Evolutionary conservation across 805 yeast species (phyloP).

Genomic region (Myxozyma geophila): DNA sequence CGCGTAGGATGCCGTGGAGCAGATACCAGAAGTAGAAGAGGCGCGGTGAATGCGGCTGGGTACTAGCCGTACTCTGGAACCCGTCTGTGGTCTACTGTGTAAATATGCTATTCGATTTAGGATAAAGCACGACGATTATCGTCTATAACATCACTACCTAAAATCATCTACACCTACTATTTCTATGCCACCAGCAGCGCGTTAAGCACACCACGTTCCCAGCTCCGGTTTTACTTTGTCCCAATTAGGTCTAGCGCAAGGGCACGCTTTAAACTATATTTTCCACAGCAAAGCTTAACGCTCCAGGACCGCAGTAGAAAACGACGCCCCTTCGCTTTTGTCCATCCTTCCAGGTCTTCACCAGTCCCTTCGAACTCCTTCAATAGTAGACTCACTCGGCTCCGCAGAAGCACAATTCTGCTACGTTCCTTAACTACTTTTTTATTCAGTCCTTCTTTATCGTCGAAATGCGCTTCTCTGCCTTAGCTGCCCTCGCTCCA

Average conservation of each 20-base stretch:
- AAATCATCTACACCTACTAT: neutral
- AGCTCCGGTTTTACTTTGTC: neutral
- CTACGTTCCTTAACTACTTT: conserved; percentile 7
- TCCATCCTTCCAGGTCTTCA: neutral
- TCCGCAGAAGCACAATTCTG: conserved; percentile 36
- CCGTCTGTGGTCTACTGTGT: no score
- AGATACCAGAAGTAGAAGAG: no score
- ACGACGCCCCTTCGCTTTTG: neutral
- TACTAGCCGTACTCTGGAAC: no score
- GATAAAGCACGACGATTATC: no score
- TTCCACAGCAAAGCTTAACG: neutral
- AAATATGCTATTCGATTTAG: no score
- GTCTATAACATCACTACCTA: neutral
- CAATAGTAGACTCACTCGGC: conserved; percentile 15
- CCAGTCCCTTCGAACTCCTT: neutral
- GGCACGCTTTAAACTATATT: neutral
- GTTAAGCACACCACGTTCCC: neutral
- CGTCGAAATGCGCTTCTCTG: conserved; percentile 6
- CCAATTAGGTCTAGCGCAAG: neutral
- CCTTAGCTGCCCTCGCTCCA: neutral
- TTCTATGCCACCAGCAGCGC: neutral
- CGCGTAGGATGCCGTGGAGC: no score
- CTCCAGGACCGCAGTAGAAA: neutral
- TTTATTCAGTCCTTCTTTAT: neutral
- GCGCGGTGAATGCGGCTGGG: no score